phyloP scores from a whole-genome alignment of 1,284 basidiomycete species.

The Sporisorium graminicola region DNA sequence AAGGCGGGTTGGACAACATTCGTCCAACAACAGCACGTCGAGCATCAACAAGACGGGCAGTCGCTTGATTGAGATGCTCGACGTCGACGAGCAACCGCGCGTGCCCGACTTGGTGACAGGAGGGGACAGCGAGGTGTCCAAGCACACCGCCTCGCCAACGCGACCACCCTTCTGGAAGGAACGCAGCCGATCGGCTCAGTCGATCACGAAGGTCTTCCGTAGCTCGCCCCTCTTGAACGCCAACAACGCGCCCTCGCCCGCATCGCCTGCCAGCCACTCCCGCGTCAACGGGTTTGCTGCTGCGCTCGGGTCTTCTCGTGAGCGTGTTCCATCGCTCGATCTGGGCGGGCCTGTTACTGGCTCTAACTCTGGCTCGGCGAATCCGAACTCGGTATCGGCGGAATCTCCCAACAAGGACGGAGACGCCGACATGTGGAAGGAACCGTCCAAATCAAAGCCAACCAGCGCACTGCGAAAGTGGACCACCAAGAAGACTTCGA shows the following conservation, averaged over 20 bases:
- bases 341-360: constrained; percentile 15
- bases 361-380: neutral
- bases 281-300: neutral
- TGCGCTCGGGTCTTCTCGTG: constrained; percentile 2
- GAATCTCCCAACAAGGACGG: constrained; percentile 14
- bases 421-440: constrained; percentile 38
- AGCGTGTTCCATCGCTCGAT: constrained; percentile 20
- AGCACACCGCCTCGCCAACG: constrained; percentile 11
- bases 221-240: constrained; percentile 15
- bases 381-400: neutral
- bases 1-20: constrained; percentile 25
- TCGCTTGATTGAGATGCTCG: constrained; percentile 44
- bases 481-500: constrained; percentile 21
- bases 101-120: constrained; percentile 29
- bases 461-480: constrained; percentile 26
- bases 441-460: constrained; percentile 14
- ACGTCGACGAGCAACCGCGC: constrained; percentile 21
- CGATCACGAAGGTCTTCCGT: constrained; percentile 32
- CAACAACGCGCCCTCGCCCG: constrained; percentile 1
- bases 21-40: constrained; percentile 28
- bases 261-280: neutral
- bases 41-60: constrained; percentile 37
- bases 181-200: constrained; percentile 31
- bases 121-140: constrained; percentile 14
- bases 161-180: constrained; percentile 42